A percentile compares a stretch with the other conserved stretches of the same genome.
Conservation (phyloP, 768 basidiomycete genomes). For the Galerina marginata region DNA sequence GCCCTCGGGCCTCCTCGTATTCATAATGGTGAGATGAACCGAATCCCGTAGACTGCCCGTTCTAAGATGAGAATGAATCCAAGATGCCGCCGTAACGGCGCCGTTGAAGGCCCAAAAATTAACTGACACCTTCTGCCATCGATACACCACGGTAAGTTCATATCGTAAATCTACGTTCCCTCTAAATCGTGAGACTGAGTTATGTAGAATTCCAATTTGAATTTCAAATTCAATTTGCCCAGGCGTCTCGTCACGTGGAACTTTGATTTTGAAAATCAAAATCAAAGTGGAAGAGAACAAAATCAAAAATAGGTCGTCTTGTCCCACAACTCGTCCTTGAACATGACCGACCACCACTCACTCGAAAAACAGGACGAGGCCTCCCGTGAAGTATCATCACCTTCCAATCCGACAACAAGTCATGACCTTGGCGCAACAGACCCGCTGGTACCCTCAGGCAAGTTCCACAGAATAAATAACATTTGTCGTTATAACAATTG, state of each 20-base stretch:
- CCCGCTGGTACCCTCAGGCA: neutral
- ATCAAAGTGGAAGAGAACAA: constrained; percentile 11
- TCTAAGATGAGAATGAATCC: too few species aligned
- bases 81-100: too few species aligned
- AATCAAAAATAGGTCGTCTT: neutral
- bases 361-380: neutral
- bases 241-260: neutral
- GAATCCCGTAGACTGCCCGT: too few species aligned
- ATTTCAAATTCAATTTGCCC: neutral
- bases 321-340: neutral
- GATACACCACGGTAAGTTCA: too few species aligned
- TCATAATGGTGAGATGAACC: too few species aligned
- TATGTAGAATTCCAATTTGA: neutral
- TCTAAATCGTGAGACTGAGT: too few species aligned
- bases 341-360: neutral
- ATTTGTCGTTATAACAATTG: neutral
- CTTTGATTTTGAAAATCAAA: constrained; percentile 19
- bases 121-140: too few species aligned
- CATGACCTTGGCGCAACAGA: neutral
- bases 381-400: neutral
- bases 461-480: neutral
- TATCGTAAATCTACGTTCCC: too few species aligned
- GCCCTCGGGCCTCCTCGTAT: too few species aligned
- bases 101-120: too few species aligned
- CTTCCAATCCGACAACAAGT: neutral